Percentiles rank a stretch among this genome's conserved stretches.
phyloP scores from a whole-genome alignment of 2,329 filamentous ascomycete genomes.

The Neonectria hederae region DNA sequence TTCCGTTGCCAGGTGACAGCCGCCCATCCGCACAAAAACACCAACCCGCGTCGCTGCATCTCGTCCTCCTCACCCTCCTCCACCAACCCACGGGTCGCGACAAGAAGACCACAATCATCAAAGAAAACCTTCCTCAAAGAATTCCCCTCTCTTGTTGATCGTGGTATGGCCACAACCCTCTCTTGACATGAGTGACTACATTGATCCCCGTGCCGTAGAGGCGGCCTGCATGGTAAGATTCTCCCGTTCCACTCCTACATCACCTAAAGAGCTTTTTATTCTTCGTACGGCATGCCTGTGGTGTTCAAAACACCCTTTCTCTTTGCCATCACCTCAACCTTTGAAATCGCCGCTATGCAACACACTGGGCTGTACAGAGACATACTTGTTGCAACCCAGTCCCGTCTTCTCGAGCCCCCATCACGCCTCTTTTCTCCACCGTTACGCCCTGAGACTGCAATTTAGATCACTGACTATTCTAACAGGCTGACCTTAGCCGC shows the following conservation, averaged over 20 bases:
- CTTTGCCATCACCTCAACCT: not conserved
- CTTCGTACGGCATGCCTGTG: not conserved
- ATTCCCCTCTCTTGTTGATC: accelerated
- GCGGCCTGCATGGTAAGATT: constrained; percentile 34
- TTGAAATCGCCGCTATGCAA: not conserved
- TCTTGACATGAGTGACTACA: constrained; percentile 24
- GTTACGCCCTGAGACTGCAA: not conserved
- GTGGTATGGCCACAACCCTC: not conserved
- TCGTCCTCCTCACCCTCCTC: not conserved
- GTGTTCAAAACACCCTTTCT: not conserved
- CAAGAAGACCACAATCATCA: not conserved
- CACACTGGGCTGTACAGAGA: not conserved
- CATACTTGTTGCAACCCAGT: not conserved
- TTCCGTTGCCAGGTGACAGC: not conserved
- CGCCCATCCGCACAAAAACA: not conserved
- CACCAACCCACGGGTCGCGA: not conserved
- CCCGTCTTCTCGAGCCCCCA: not conserved
- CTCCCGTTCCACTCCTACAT: not conserved
- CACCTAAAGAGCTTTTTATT: not conserved
- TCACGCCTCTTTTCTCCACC: not conserved
- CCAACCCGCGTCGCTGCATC: not conserved
- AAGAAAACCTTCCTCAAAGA: not conserved
- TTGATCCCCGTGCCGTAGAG: constrained; percentile 13
- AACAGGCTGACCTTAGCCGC: constrained; percentile 37
- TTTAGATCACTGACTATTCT: not conserved